phyloP scores from a whole-genome alignment of 2,329 filamentous ascomycete species.

The Diplodia corticola region DNA sequence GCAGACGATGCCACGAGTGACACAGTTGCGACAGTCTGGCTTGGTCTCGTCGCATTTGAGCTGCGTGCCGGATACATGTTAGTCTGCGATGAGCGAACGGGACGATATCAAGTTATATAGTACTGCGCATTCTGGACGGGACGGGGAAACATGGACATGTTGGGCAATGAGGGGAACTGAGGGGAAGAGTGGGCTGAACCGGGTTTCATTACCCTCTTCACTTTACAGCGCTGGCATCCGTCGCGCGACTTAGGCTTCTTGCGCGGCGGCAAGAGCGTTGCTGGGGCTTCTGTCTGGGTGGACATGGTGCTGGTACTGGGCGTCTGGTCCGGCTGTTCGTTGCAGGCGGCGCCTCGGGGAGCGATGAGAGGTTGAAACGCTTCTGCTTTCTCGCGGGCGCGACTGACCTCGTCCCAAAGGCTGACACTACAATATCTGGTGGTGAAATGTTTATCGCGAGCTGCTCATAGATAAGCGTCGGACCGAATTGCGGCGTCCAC shows the following conservation, averaged over 20 bases:
- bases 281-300: neutral
- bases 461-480: constrained; percentile 17
- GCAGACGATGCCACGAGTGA: constrained; percentile 45
- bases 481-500: constrained; percentile 15
- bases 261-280: neutral
- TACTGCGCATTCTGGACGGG: too few species aligned
- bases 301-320: neutral
- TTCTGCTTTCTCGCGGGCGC: neutral
- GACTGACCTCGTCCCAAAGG: neutral
- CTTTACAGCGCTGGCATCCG: constrained; percentile 33
- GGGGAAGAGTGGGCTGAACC: neutral
- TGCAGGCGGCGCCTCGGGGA: neutral
- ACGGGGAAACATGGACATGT: neutral
- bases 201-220: constrained; percentile 27
- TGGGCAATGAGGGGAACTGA: neutral
- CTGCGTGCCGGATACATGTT: constrained; percentile 27
- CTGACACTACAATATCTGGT: neutral
- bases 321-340: neutral
- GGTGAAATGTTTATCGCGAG: neutral
- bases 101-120: neutral
- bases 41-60: constrained; percentile 49
- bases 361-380: neutral
- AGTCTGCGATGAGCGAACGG: neutral
- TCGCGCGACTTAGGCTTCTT: constrained; percentile 33
- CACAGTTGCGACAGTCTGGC: constrained; percentile 47